phyloP scores from a whole-genome alignment of 2,329 filamentous ascomycete species.

The Pyrenochaeta sp. region DNA sequence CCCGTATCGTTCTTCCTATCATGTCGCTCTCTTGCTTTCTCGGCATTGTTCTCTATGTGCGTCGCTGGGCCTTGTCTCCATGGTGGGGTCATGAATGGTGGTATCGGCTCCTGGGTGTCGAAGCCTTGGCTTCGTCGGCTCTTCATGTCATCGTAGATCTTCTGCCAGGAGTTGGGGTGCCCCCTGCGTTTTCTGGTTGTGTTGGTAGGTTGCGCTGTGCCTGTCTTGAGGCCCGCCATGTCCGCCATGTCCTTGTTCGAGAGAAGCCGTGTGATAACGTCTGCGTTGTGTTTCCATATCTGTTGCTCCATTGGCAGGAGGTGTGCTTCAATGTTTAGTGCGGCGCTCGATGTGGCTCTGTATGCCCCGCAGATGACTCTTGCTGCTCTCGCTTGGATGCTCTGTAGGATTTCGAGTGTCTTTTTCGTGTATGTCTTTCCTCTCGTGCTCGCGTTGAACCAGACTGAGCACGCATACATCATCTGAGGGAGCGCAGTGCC shows the following conservation, averaged over 20 bases:
- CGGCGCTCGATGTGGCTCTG: constrained; percentile 27
- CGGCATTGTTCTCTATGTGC: constrained; percentile 17
- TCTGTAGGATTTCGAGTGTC: constrained; percentile 17
- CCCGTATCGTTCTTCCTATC: constrained; percentile 15
- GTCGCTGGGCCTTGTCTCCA: constrained; percentile 16
- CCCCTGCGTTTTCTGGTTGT: constrained; percentile 8
- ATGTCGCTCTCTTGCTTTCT: constrained; percentile 18
- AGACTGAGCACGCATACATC: constrained; percentile 40
- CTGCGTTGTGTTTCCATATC: constrained; percentile 24
- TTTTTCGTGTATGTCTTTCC: constrained; percentile 21
- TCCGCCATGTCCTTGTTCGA: constrained; percentile 13
- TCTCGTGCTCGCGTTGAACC: constrained; percentile 22
- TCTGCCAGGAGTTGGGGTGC: constrained; percentile 13
- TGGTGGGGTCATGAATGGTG: constrained; percentile 17
- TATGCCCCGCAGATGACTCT: constrained; percentile 32
- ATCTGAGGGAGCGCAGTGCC: constrained; percentile 40
- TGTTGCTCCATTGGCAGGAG: constrained; percentile 21
- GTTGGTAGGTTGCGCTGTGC: constrained; percentile 1
- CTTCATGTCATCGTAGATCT: constrained; percentile 17
- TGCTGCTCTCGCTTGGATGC: constrained; percentile 28
- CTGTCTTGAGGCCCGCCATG: constrained; percentile 11
- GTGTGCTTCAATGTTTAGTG: constrained; percentile 26
- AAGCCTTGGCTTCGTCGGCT: constrained; percentile 9
- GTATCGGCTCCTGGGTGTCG: constrained; percentile 18
- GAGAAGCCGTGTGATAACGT: constrained; percentile 16